Evolutionary conservation across 2,329 filamentous ascomycete genomes (phyloP).

Genomic region (Epichloe sibirici): DNA sequence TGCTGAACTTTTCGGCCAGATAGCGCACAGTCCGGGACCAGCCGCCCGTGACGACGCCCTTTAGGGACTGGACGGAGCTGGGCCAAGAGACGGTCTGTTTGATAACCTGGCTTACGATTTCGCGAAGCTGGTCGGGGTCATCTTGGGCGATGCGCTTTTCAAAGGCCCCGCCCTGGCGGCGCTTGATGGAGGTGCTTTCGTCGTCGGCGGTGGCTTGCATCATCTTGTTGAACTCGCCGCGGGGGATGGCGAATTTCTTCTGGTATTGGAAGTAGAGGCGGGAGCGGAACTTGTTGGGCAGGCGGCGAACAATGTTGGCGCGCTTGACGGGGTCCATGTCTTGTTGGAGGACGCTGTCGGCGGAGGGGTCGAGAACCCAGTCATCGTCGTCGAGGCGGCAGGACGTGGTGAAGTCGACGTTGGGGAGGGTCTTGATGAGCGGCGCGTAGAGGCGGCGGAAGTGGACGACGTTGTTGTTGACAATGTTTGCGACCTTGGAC

Average conservation of each 20-base stretch:
- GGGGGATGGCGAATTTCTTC: conserved; percentile 75
- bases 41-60: conserved; percentile 72
- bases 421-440: conserved; percentile 79
- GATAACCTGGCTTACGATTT: conserved; percentile 64
- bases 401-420: conserved; percentile 61
- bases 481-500: conserved; percentile 87
- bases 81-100: conserved; percentile 87
- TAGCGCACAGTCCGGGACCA: conserved; percentile 60
- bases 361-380: conserved; percentile 30
- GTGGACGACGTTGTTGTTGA: conserved; percentile 78
- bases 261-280: conserved; percentile 94
- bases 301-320: conserved; percentile 88
- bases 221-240: conserved; percentile 73
- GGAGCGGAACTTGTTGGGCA: conserved; percentile 76
- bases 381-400: conserved; percentile 25
- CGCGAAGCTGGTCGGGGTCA: conserved; percentile 51
- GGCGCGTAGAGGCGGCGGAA: conserved; percentile 88
- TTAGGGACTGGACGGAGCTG: conserved; percentile 75
- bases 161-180: conserved; percentile 70
- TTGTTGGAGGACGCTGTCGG: conserved; percentile 61
- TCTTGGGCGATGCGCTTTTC: conserved; percentile 72
- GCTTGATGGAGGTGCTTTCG: conserved; percentile 49
- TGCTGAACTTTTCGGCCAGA: conserved; percentile 66
- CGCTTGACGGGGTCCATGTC: conserved; percentile 87
- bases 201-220: conserved; percentile 65